phyloP scores from a whole-genome alignment of 805 yeast genomes.

The Teunomyces atbi region DNA sequence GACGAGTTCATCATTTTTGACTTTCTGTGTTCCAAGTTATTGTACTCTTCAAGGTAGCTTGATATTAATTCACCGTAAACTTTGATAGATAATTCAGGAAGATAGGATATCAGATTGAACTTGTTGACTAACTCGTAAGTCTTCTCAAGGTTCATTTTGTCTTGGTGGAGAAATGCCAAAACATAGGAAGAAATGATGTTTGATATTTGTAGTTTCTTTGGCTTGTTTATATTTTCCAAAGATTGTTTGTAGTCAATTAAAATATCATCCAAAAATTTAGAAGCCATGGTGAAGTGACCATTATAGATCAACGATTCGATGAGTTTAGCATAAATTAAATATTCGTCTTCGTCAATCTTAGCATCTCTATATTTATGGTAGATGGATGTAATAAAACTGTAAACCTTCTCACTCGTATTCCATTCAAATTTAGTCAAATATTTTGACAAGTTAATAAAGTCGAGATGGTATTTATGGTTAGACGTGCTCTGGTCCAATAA shows the following conservation, averaged over 20 bases:
- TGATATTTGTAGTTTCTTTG: constrained; percentile 31
- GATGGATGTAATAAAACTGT: constrained; percentile 25
- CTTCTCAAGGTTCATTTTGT: constrained; percentile 14
- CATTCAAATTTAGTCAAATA: constrained; percentile 15
- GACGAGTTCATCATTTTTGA: background rate
- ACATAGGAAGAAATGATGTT: constrained; percentile 42
- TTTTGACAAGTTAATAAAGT: constrained; percentile 20
- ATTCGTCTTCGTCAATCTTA: constrained; percentile 33
- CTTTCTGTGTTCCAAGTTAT: constrained; percentile 13
- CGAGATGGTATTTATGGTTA: background rate
- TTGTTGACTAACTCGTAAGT: constrained; percentile 26
- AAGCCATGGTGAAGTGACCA: constrained; percentile 49
- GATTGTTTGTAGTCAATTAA: constrained; percentile 43
- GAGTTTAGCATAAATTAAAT: constrained; percentile 48
- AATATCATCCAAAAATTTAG: constrained; percentile 56
- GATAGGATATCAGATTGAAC: constrained; percentile 27
- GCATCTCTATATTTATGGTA: constrained; percentile 33
- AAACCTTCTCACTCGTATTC: constrained; percentile 15
- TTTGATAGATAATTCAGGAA: constrained; percentile 35
- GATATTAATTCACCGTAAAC: constrained; percentile 32
- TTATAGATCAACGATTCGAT: constrained; percentile 53
- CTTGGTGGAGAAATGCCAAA: constrained; percentile 6
- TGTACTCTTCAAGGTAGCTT: constrained; percentile 20
- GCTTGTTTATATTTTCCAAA: constrained; percentile 9
- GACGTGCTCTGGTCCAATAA: background rate